A percentile compares a stretch with the other conserved stretches of the same genome.
Evolutionary conservation across 495 filamentous ascomycete species (phyloP).

Genomic region (Aspergillus heteromorphus): DNA sequence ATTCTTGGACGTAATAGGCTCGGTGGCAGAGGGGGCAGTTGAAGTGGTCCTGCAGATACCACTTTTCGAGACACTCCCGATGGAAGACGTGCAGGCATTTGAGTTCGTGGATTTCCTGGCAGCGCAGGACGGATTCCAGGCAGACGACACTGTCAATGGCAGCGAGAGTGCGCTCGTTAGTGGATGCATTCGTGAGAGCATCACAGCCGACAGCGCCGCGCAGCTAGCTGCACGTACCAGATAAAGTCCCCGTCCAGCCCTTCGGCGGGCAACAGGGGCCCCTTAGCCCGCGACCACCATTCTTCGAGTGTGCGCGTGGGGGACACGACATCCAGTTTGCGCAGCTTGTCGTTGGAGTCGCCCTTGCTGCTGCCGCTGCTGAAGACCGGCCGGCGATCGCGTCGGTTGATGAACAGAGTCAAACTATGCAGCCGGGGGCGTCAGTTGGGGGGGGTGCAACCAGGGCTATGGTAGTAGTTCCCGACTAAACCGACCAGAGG

Average conservation of each 20-base stretch:
- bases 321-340: conserved; percentile 35
- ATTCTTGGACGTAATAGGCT: conserved; percentile 32
- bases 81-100: conserved; percentile 45
- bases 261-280: conserved; percentile 30
- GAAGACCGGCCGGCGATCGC: conserved; percentile 21
- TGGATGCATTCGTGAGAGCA: too few relatives aligned
- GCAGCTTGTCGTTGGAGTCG: conserved; percentile 29
- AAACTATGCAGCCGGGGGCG: conserved; percentile 19
- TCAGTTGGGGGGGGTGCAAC: background rate
- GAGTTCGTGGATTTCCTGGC: conserved; percentile 39
- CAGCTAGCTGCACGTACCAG: conserved; percentile 25
- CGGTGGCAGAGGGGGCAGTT: conserved; percentile 42
- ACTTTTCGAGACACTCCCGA: conserved; percentile 41
- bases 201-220: background rate
- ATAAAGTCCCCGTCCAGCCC: conserved; percentile 38
- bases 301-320: conserved; percentile 38
- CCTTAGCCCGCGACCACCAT: conserved; percentile 38
- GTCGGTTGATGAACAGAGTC: conserved; percentile 35
- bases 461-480: background rate
- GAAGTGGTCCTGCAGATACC: conserved; percentile 41
- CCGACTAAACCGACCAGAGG: background rate
- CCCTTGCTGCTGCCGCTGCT: conserved; percentile 22
- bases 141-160: conserved; percentile 32
- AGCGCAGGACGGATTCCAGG: conserved; percentile 35
- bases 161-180: background rate